Conservation (phyloP, 192 early-diverging fungal genomes). For the Ambispora gerdemannii region DNA sequence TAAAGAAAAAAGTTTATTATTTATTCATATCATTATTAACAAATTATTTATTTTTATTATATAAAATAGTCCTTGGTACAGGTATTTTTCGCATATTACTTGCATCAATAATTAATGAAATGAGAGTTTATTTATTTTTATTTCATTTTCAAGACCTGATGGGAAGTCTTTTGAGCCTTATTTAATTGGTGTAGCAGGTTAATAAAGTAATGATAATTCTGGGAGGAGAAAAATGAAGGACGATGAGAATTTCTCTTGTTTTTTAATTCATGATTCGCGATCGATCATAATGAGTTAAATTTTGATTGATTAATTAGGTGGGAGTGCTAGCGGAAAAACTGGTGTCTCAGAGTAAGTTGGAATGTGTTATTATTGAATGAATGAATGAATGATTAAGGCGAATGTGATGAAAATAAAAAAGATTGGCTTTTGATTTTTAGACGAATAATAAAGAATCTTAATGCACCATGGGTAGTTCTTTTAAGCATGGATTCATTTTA, state of each 20-base stretch:
- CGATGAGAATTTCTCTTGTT: not conserved
- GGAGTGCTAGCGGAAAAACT: slow-evolving; percentile 82
- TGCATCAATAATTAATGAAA: not conserved
- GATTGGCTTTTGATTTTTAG: slow-evolving; percentile 29
- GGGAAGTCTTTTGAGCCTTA: slow-evolving; percentile 64
- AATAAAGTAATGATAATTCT: not conserved
- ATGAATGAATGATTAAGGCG: no score
- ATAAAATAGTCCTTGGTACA: slow-evolving; percentile 46
- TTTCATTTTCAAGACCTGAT: slow-evolving; percentile 42
- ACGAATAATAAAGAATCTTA: slow-evolving; percentile 67
- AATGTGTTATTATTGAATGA: not conserved
- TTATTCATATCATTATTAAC: not conserved
- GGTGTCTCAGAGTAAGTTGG: slow-evolving; percentile 62
- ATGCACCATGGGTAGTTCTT: slow-evolving; percentile 83
- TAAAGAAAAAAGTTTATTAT: not conserved
- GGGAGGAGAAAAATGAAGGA: not conserved
- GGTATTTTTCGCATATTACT: not conserved
- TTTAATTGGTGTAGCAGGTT: slow-evolving; percentile 73
- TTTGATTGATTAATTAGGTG: slow-evolving; percentile 44
- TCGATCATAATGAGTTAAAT: not conserved
- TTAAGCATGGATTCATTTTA: slow-evolving; percentile 98
- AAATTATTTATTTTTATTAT: not conserved
- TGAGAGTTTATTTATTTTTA: not conserved
- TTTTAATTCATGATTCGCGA: not conserved
- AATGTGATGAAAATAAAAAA: no score